Percentiles rank a stretch among this genome's conserved stretches.
Evolutionary conservation across 768 basidiomycete genomes (phyloP).

Genomic region (Tubosaeta brunneosetosa): DNA sequence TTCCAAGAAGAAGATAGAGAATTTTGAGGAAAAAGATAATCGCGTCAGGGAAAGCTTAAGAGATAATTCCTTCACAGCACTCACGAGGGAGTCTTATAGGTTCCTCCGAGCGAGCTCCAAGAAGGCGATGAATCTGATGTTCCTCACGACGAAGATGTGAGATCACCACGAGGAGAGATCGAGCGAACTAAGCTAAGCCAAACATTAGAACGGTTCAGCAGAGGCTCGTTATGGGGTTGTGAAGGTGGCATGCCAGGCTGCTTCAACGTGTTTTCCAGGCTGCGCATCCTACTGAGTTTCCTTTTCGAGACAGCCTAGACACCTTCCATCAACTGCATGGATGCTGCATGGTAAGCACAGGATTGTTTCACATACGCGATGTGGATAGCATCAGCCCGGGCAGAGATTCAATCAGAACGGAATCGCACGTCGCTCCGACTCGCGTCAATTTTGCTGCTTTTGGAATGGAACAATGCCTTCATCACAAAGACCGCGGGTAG

Average conservation of each 20-base stretch:
- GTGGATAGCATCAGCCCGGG: background rate
- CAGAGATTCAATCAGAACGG: slow-evolving; percentile 3
- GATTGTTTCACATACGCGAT: slow-evolving; percentile 2
- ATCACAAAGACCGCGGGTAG: slow-evolving; percentile 6
- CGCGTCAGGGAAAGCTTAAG: slow-evolving; percentile 10
- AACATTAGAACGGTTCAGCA: slow-evolving; percentile 6
- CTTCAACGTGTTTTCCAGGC: slow-evolving; percentile 23
- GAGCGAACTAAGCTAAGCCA: slow-evolving; percentile 2
- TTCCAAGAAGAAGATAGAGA: slow-evolving; percentile 19
- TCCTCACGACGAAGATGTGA: slow-evolving; percentile 13
- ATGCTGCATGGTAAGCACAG: slow-evolving; percentile 22
- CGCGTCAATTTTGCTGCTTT: slow-evolving; percentile 10
- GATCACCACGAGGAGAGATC: slow-evolving; percentile 19
- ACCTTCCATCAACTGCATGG: slow-evolving; percentile 11
- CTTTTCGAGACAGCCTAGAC: slow-evolving; percentile 20
- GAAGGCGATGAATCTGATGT: slow-evolving; percentile 25
- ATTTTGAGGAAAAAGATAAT: slow-evolving; percentile 21
- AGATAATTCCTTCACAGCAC: slow-evolving; percentile 10
- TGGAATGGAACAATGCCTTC: background rate
- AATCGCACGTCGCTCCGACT: background rate
- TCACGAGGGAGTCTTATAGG: slow-evolving; percentile 18
- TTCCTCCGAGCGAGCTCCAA: slow-evolving; percentile 2
- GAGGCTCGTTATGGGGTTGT: slow-evolving; percentile 3
- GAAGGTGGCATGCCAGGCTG: slow-evolving; percentile 12
- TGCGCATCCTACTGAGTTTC: slow-evolving; percentile 25